Percentiles rank a stretch among this genome's conserved stretches.
phyloP scores from a whole-genome alignment of 139 green algal genomes.

The Tetraselmis striata region DNA sequence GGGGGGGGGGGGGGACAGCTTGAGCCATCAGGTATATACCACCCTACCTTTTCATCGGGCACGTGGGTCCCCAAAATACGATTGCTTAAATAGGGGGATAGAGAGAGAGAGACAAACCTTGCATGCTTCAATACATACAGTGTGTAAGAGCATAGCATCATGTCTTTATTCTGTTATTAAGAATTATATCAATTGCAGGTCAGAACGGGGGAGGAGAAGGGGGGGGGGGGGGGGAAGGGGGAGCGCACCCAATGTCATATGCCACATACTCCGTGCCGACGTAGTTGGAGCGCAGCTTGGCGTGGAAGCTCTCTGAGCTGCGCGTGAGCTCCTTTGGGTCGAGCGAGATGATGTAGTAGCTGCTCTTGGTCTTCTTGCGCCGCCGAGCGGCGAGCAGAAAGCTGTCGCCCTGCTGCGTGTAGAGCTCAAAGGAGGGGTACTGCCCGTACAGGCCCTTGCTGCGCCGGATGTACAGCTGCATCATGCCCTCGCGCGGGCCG shows the following conservation, averaged over 20 bases:
- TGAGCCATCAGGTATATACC: no score
- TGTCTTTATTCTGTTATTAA: no score
- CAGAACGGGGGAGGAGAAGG: no score
- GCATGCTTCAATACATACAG: no score
- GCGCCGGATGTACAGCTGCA: slow-evolving; percentile 4
- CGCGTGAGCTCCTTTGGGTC: slow-evolving; percentile 41
- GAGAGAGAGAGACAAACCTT: no score
- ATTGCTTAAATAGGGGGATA: no score
- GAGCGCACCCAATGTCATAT: slow-evolving; percentile 64
- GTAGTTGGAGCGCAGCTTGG: slow-evolving; percentile 82
- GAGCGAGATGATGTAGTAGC: slow-evolving; percentile 85
- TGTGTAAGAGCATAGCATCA: no score
- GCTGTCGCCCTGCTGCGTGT: slow-evolving; percentile 4
- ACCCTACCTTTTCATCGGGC: no score
- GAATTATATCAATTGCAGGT: no score
- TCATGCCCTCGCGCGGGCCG: neutral
- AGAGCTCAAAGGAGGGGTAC: slow-evolving; percentile 8
- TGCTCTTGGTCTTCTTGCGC: slow-evolving; percentile 70
- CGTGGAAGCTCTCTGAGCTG: slow-evolving; percentile 9
- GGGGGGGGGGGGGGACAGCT: no score
- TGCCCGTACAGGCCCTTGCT: neutral
- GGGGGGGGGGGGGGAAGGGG: no score
- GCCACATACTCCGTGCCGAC: slow-evolving; percentile 87
- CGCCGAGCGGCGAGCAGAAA: slow-evolving; percentile 83
- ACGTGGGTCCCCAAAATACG: no score